Evolutionary conservation across 192 early-diverging fungal genomes (phyloP), one percentile per base, ranked within the genome.

Genomic region (Kickxella alabastrina): DNA sequence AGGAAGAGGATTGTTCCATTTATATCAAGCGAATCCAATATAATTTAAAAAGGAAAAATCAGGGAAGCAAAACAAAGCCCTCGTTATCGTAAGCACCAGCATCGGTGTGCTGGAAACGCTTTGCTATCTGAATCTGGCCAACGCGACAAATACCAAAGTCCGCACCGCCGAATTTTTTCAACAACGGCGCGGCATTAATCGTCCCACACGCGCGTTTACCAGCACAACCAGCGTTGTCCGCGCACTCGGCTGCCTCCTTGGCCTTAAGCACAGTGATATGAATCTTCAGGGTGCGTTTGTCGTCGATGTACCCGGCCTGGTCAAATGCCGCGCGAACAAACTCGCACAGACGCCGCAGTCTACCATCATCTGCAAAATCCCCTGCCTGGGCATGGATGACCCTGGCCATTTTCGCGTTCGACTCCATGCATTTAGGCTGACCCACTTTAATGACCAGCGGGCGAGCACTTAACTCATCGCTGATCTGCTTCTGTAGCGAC

Each of bases 71-170:
- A 5, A 65, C 28, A 10, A 28, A n/a, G 6, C 69, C 69, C 7
- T 73, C 69, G 22, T 42, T 57, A 10, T 48, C 58, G 22, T 73
- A 73, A 10, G 69, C 69, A 12, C 69, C 69, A 39, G 10, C 48
- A 9, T 44, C 58, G 1, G 57, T 54, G 32, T 45, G 51, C 9
- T 25, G 15, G 39, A 73, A 73, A 14, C 69, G 58, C 29, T 43
- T 60, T 0, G 69, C 69, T 29, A 73, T 57, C 50, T 73, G 62
- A 12, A 73, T 50, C 45, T 61, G 69, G 15, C 58, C 69, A 14
- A 73, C 14, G 9, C 54, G 48, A 17, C 62, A 73, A 13, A 55
- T 43, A 6, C 69, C 69, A 54, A 73, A 57, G 35, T 62, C 46
- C 49, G 39, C 19, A 21, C 39, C 36, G 15, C 51, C 62, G 44